phyloP scores from a whole-genome alignment of 208 protist genomes.

The Strigomonas culicis region DNA sequence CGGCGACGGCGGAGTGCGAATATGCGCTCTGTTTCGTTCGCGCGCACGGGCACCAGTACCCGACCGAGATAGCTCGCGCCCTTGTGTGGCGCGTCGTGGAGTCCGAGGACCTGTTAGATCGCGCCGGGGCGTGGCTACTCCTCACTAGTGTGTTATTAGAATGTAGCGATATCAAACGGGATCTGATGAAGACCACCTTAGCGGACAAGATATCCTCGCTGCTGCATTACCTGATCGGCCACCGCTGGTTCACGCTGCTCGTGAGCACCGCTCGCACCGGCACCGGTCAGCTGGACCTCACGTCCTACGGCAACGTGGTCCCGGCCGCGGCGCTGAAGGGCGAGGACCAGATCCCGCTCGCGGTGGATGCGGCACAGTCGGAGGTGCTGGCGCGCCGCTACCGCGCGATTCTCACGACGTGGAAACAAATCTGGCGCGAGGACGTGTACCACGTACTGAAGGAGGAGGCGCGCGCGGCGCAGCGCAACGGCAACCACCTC shows the following conservation, averaged over 20 bases:
- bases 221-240: constrained; percentile 61
- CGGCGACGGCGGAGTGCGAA: constrained; percentile 44
- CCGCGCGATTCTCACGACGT: constrained; percentile 36
- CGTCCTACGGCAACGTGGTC: constrained; percentile 42
- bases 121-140: constrained; percentile 68
- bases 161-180: constrained; percentile 46
- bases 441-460: constrained; percentile 68
- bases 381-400: constrained; percentile 30
- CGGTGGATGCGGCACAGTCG: constrained; percentile 22
- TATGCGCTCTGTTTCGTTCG: constrained; percentile 62
- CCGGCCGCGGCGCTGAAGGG: constrained; percentile 28
- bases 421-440: constrained; percentile 61
- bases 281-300: background rate
- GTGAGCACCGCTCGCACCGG: background rate
- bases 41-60: constrained; percentile 52
- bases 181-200: constrained; percentile 48
- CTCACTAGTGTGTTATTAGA: constrained; percentile 60
- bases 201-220: constrained; percentile 65
- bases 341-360: constrained; percentile 6
- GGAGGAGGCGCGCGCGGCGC: constrained; percentile 32
- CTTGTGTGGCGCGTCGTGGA: constrained; percentile 83
- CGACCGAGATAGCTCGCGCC: constrained; percentile 65
- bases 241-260: constrained; percentile 59
- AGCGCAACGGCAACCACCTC: constrained; percentile 52
- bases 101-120: constrained; percentile 51